phyloP scores from a whole-genome alignment of 2,329 filamentous ascomycete genomes.

The Cyphellophora attinorum region DNA sequence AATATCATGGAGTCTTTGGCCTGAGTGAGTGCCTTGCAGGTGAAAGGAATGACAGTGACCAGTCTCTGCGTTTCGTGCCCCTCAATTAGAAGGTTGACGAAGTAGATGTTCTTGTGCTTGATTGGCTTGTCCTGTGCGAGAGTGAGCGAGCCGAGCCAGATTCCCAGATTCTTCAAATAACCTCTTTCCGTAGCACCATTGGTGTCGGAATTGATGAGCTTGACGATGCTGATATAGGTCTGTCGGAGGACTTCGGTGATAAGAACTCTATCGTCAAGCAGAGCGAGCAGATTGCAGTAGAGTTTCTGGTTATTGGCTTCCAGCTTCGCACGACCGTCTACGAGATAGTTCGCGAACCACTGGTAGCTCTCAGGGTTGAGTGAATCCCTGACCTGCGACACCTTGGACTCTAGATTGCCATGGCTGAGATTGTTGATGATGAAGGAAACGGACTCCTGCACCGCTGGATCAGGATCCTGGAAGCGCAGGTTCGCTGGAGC shows the following conservation, averaged over 20 bases:
- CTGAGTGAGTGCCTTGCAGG: constrained; percentile 88
- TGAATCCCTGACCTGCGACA: constrained; percentile 68
- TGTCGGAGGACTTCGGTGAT: constrained; percentile 88
- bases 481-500: constrained; percentile 54
- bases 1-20: constrained; percentile 80
- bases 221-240: constrained; percentile 77
- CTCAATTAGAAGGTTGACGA: constrained; percentile 90
- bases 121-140: constrained; percentile 91
- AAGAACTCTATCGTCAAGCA: constrained; percentile 67
- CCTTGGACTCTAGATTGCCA: constrained; percentile 75
- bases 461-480: constrained; percentile 73
- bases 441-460: constrained; percentile 90
- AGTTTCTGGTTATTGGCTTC: constrained; percentile 94
- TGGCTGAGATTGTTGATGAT: constrained; percentile 94
- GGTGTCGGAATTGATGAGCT: constrained; percentile 80
- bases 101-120: constrained; percentile 91
- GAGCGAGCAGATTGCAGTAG: constrained; percentile 79
- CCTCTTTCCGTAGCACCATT: constrained; percentile 64
- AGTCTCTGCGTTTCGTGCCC: constrained; percentile 87
- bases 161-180: constrained; percentile 85
- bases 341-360: constrained; percentile 93
- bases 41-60: constrained; percentile 89
- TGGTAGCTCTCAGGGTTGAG: constrained; percentile 76
- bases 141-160: constrained; percentile 87
- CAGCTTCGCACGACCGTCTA: constrained; percentile 92